Base-by-base conservation (phyloP, 2,329 filamentous ascomycete genomes). In the Pseudogymnoascus sp. region DNA sequence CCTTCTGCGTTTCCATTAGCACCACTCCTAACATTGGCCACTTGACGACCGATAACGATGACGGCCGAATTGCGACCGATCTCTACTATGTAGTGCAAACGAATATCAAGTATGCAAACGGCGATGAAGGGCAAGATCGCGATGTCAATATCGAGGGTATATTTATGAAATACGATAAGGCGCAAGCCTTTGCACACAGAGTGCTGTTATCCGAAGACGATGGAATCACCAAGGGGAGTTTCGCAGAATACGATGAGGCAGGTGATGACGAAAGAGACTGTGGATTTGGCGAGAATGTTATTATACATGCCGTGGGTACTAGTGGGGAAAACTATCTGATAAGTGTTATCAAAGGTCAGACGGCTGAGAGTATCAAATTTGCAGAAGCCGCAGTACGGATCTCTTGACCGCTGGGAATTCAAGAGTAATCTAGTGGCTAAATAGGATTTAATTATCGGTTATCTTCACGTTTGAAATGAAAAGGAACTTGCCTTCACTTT, bases 1-100 rank as follows among this genome's bases (percentile, higher is more conserved):
- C 70, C 35, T 75, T 78, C 62, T 62, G 73, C 6, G 69, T 78
- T 14, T 66, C 69, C 14, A 64, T 78, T 18, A 72, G 73, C 61
- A 74, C 73, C 0, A 75, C 70, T 4, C 69, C 72, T 4, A 78
- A 78, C 20, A 25, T 25, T 74, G 12, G 69, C 68, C 9, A 50
- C 64, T n/a, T 68, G 66, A 47, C 67, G 14, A 65, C 65, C 59
- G 66, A 65, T 14, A 64, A 66, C 33, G 61, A 36, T 3, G 18
- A 50, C 16, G 65, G 66, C 16, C 62, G 64, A 33, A 65, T 68
- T 5, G 65, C 67, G 18, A 63, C 70, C 3, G 66, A 70, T 39
- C 68, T 79, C 61, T 71, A 76, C 63, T 76, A 76, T 66, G 73
- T 79, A 11, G 61, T 79, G 58, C 75, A 78, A 66, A 77, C 74